Evolutionary conservation across 495 filamentous ascomycete species (phyloP).

Genomic region (Penicillium canariense): DNA sequence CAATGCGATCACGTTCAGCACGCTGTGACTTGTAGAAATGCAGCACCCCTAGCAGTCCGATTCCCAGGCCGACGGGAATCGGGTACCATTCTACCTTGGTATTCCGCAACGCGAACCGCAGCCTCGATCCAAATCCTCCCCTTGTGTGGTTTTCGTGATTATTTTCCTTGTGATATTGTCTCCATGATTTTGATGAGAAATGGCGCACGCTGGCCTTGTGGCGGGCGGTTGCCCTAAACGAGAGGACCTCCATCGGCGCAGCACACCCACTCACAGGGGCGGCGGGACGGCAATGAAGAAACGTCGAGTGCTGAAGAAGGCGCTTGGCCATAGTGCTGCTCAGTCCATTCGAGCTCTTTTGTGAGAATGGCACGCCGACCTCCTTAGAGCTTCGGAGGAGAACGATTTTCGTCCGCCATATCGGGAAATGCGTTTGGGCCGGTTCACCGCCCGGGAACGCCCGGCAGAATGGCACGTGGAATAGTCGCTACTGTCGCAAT

Average conservation of each 20-base stretch:
- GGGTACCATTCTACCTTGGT: conserved; percentile 92
- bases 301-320: conserved; percentile 30
- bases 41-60: conserved; percentile 78
- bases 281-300: conserved; percentile 30
- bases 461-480: conserved; percentile 19
- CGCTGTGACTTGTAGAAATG: conserved; percentile 76
- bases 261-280: conserved; percentile 26
- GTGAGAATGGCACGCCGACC: conserved; percentile 5
- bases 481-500: neutral
- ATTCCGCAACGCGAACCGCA: conserved; percentile 61
- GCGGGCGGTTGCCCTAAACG: conserved; percentile 41
- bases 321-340: conserved; percentile 40
- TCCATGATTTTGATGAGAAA: conserved; percentile 44
- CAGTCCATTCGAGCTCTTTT: conserved; percentile 26
- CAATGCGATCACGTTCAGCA: conserved; percentile 49
- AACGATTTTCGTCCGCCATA: conserved; percentile 14
- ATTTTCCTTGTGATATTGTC: conserved; percentile 37
- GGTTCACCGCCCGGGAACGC: conserved; percentile 10
- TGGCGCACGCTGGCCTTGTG: conserved; percentile 35
- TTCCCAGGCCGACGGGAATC: conserved; percentile 89
- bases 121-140: conserved; percentile 61
- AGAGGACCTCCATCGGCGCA: conserved; percentile 39
- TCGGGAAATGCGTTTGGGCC: conserved; percentile 12
- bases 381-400: conserved; percentile 8
- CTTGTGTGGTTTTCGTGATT: conserved; percentile 39